Conservation (phyloP, 1,284 basidiomycete species). For the Mycena citricolor region DNA sequence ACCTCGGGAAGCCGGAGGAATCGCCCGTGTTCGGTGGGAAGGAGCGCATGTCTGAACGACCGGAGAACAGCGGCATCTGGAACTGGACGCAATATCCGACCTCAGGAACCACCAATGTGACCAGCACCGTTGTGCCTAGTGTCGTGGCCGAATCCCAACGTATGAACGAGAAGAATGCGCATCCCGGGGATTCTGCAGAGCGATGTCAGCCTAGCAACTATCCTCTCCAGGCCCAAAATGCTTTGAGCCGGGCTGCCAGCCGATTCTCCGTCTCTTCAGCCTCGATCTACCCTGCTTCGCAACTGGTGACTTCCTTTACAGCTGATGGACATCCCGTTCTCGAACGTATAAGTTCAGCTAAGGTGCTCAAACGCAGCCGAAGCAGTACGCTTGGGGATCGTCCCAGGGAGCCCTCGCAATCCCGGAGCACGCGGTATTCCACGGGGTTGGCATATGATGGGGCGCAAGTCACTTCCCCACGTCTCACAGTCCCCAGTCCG, state of each 20-base stretch:
- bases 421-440: constrained; percentile 32
- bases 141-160: constrained; percentile 6
- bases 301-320: constrained; percentile 38
- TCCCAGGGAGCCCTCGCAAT: constrained; percentile 22
- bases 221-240: too few relatives aligned
- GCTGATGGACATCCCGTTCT: constrained; percentile 41
- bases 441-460: constrained; percentile 54
- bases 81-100: constrained; percentile 70
- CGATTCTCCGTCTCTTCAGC: constrained; percentile 38
- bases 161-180: constrained; percentile 21
- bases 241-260: constrained; percentile 36
- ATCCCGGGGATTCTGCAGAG: constrained; percentile 21
- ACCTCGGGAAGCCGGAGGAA: constrained; percentile 41
- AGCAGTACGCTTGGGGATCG: constrained; percentile 35
- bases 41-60: constrained; percentile 55
- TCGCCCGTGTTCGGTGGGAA: constrained; percentile 76
- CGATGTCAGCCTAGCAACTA: constrained; percentile 25
- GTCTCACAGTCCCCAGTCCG: constrained; percentile 31
- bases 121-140: constrained; percentile 4
- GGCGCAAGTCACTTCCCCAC: constrained; percentile 50
- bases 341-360: constrained; percentile 23
- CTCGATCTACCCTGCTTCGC: constrained; percentile 45
- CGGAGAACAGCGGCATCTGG: constrained; percentile 43
- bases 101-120: constrained; percentile 41
- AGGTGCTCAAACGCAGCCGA: constrained; percentile 35